phyloP scores from a whole-genome alignment of 371 early-diverging fungal genomes.

The Funneliformis caledonium region DNA sequence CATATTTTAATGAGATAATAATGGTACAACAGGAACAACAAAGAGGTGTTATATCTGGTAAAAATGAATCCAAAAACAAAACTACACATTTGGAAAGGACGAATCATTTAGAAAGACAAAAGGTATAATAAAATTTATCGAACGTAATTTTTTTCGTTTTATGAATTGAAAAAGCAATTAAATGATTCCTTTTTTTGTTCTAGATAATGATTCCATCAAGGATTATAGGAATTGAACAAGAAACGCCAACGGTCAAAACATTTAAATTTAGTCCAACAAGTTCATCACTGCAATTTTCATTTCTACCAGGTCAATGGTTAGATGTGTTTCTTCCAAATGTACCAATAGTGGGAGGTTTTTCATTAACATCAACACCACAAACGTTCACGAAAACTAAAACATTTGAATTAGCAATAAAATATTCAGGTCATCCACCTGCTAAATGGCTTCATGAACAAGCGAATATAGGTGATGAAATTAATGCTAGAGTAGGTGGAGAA shows the following conservation, averaged over 20 bases:
- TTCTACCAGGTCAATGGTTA: slow-evolving; percentile 44
- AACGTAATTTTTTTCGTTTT: not conserved
- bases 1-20: not conserved
- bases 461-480: slow-evolving; percentile 30
- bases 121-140: not conserved
- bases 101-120: slow-evolving; percentile 12
- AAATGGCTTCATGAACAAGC: slow-evolving; percentile 40
- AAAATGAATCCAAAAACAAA: not conserved
- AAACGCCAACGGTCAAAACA: slow-evolving; percentile 34
- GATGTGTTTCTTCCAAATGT: slow-evolving; percentile 39
- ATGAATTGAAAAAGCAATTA: not conserved
- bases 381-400: not conserved
- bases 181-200: not conserved
- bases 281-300: not conserved
- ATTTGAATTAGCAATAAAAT: slow-evolving; percentile 39
- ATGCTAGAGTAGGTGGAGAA: slow-evolving; percentile 41
- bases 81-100: slow-evolving; percentile 20
- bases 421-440: slow-evolving; percentile 38
- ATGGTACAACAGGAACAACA: not conserved
- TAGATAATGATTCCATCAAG: slow-evolving; percentile 4
- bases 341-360: slow-evolving; percentile 39
- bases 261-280: slow-evolving; percentile 19
- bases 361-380: slow-evolving; percentile 39
- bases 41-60: not conserved
- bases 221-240: slow-evolving; percentile 17